phyloP scores from a whole-genome alignment of 2,329 filamentous ascomycete species.

The Bipolaris cookei region DNA sequence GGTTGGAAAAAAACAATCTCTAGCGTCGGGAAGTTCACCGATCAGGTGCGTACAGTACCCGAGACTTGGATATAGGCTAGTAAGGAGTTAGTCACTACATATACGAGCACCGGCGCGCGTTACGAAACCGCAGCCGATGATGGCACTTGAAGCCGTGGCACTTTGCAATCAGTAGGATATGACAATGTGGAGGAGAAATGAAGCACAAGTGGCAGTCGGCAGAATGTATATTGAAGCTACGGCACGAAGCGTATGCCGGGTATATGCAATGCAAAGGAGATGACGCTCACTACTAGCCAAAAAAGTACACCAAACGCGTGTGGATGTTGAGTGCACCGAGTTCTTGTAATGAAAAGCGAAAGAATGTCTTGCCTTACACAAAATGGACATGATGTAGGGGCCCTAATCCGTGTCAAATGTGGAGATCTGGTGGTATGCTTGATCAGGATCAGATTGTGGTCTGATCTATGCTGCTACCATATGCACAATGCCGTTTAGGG shows the following conservation, averaged over 20 bases:
- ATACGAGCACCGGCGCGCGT: not conserved
- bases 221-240: too few relatives aligned
- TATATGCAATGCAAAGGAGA: too few relatives aligned
- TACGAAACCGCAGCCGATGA: not conserved
- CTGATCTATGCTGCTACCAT: not conserved
- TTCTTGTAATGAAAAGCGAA: not conserved
- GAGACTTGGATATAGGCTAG: not conserved
- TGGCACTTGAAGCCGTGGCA: not conserved
- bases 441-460: not conserved
- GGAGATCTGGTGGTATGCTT: not conserved
- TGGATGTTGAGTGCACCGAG: not conserved
- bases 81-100: not conserved
- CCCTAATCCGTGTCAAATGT: not conserved
- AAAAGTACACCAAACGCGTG: not conserved
- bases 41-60: slow-evolving; percentile 1
- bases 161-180: not conserved
- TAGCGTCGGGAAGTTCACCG: slow-evolving; percentile 1
- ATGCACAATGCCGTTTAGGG: not conserved
- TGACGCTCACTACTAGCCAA: too few relatives aligned
- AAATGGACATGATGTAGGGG: slow-evolving; percentile 3
- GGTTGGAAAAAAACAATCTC: not conserved
- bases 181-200: not conserved
- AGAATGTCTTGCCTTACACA: not conserved
- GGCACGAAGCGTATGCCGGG: too few relatives aligned
- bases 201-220: too few relatives aligned